A percentile compares a stretch with the other conserved stretches of the same genome.
Conservation (phyloP, 1,284 basidiomycete species). For the Leccinum holopus region DNA sequence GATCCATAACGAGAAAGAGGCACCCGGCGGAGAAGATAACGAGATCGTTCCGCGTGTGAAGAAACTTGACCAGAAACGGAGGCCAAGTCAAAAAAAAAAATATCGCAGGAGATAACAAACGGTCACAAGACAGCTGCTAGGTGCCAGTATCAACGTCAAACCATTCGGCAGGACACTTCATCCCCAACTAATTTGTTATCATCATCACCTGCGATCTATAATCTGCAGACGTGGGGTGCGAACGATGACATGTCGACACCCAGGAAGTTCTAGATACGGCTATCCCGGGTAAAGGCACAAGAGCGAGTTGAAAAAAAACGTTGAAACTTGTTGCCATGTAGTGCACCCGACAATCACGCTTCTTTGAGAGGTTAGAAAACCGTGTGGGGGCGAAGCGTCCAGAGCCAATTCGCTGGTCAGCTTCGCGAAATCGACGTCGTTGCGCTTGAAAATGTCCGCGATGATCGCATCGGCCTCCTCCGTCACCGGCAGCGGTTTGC, state of each 20-base stretch:
- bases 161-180: too few species aligned
- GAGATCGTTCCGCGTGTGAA: constrained; percentile 10
- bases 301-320: background rate
- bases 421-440: constrained; percentile 32
- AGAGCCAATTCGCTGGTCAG: constrained; percentile 26
- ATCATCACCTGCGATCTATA: background rate
- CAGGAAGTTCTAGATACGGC: constrained; percentile 2
- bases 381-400: constrained; percentile 21
- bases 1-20: background rate
- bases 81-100: background rate
- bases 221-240: background rate
- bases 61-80: background rate
- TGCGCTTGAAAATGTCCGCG: constrained; percentile 34
- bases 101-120: constrained; percentile 10
- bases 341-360: constrained; percentile 21
- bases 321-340: constrained; percentile 2
- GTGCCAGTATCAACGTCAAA: background rate
- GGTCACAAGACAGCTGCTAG: constrained; percentile 10
- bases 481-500: constrained; percentile 24
- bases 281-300: background rate
- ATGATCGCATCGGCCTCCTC: constrained; percentile 34
- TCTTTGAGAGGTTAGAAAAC: constrained; percentile 29
- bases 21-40: background rate
- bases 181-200: background rate
- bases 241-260: background rate